Evolutionary conservation across 257 asterid genomes (phyloP).

Genomic region (Jacaranda copaia): DNA sequence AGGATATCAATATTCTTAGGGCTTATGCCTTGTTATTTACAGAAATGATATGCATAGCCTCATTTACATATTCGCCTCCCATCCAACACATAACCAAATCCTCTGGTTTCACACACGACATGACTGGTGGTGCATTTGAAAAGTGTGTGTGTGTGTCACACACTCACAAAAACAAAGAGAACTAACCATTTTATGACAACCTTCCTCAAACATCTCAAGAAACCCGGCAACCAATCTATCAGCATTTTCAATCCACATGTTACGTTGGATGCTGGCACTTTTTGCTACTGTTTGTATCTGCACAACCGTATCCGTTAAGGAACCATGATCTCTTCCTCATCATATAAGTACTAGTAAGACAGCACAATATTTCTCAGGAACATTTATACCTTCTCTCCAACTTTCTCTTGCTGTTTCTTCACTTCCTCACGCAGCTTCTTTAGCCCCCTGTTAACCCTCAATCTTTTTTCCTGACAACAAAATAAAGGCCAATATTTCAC

Average conservation of each 20-base stretch:
- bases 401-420: slow-evolving; percentile 74
- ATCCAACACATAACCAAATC: too few relatives aligned
- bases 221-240: slow-evolving; percentile 69
- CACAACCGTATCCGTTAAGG: slow-evolving; percentile 13
- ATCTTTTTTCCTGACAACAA: slow-evolving; percentile 55
- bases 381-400: slow-evolving; percentile 62
- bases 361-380: background rate
- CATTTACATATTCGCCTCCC: too few relatives aligned
- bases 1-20: too few relatives aligned
- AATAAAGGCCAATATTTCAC: slow-evolving; percentile 28
- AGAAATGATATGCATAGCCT: too few relatives aligned
- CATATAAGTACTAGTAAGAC: background rate
- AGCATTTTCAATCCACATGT: slow-evolving; percentile 70
- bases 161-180: background rate
- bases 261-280: slow-evolving; percentile 49
- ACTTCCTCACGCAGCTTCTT: slow-evolving; percentile 65
- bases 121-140: too few relatives aligned
- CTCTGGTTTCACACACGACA: too few relatives aligned
- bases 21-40: too few relatives aligned
- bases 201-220: slow-evolving; percentile 71
- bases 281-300: slow-evolving; percentile 67
- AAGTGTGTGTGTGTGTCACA: too few relatives aligned
- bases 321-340: background rate
- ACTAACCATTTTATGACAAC: slow-evolving; percentile 26
- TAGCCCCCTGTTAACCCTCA: slow-evolving; percentile 63